Base-by-base conservation (phyloP, 2,329 filamentous ascomycete genomes). In the Colletotrichum sp. region DNA sequence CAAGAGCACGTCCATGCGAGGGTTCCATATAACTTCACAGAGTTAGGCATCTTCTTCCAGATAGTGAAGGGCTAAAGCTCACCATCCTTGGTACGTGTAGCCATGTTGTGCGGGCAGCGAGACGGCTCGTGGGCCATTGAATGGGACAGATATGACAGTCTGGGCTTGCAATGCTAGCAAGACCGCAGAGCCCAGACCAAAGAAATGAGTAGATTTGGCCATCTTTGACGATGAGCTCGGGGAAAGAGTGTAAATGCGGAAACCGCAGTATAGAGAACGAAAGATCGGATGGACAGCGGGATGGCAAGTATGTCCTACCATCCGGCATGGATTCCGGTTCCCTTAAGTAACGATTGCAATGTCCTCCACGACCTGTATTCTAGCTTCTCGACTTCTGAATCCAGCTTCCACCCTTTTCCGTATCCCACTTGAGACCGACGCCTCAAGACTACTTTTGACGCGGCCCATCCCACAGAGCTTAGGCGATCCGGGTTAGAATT, bases 21-120 rank as follows among this genome's bases (percentile, higher is more conserved):
- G 81, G 81, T 48, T 86, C 84, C 0, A 81, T 80, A 78, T 81
- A 86, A 71, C 85, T 68, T 43, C 6, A 28, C 12, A 34, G 6
- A 21, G 28, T 72, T 13, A 56, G 69, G 12, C 26, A 34, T 18
- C 24, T 8, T 64, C 21, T 61, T 8, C 3, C 0, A 43, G 34
- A 24, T 9, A 15, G 16, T 6, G 9, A 10, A 34, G 28, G 18
- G 48, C 8, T n/a, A 24, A 13, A 34, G 16, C 68, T 24, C 24
- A 71, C 58, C 68, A 71, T 32, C 58, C 68, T 71, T 71, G 68
- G 15, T 71, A 71, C 12, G 68, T 28, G 15, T 71, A 66, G 7
- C 61, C 58, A 28, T 38, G 55, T 16, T 55, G 24, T 21, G 36
- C 30, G 7, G 68, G 61, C 30, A 55, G 34, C 12, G 43, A n/a